Evolutionary conservation across 2,329 filamentous ascomycete genomes (phyloP), one percentile per base, ranked within the genome.

Genomic region (Sclerotinia spermophila): DNA sequence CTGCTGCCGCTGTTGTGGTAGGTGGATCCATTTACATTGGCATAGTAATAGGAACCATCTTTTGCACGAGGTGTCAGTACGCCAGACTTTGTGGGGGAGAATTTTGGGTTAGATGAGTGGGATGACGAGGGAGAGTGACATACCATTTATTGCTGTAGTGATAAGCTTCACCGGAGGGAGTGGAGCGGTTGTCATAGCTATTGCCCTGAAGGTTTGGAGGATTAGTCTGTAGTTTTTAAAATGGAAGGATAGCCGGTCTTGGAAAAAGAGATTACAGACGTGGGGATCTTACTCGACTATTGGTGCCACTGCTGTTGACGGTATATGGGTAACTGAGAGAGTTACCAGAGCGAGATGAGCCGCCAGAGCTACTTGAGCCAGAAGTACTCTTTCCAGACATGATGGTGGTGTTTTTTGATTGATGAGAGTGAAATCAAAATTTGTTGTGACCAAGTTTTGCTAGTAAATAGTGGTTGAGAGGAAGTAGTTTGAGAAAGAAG

Each of bases 11-110:
- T 80, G 80, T 91, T 90, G 83, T 91, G 82, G 82, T 92, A 92
- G 53, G 86, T 90, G 77, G 86, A 90, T 21, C 89, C 88, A 73
- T 90, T 85, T 60, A 88, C 81, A 81, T 92, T 92, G 78, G 85
- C 86, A 81, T 92, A 92, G 82, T 92, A 92, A 83, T 92, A 92
- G 1, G 88, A 91, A 51, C 89, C 89, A 75, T 92, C 42, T 69
- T 55, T 45, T 3, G 13, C 15, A 7, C 71, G 8, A 68, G 17
- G 8, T 51, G 0, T 56, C 21, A 55, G 59, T 33, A 61, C 15
- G 27, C 15, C 21, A 1, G 2, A 15, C 17, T 19, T 3, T 24
- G 10, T 56, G 6, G 30, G 17, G 35, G 30, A 33, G 13, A 21
- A 33, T 10, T 7, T 10, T 19, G 11, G 48, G 2, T 2, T 11